A percentile compares a stretch with the other conserved stretches of the same genome.
Conservation (phyloP, 2,329 filamentous ascomycete genomes). For the Fonsecaea erecta region DNA sequence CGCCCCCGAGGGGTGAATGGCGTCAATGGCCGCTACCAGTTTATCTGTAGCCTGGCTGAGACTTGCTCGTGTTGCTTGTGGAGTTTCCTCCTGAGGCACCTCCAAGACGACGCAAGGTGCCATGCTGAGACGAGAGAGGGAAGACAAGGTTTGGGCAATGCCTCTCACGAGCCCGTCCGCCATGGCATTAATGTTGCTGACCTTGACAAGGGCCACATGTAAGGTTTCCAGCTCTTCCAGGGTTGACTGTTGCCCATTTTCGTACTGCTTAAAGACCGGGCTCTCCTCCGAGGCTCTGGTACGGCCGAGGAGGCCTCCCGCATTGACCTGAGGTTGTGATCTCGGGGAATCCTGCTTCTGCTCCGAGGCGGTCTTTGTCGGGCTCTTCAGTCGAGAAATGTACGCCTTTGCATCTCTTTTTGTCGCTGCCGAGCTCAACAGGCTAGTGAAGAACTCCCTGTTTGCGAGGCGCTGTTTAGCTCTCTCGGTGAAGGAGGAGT, state of each 20-base stretch:
- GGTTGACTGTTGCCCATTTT: slow-evolving; percentile 44
- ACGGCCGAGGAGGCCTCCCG: slow-evolving; percentile 65
- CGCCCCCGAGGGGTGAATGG: slow-evolving; percentile 69
- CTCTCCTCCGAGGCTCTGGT: slow-evolving; percentile 62
- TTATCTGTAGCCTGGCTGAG: slow-evolving; percentile 70
- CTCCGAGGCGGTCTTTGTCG: slow-evolving; percentile 35
- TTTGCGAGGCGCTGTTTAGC: slow-evolving; percentile 53
- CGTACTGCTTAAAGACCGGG: slow-evolving; percentile 64
- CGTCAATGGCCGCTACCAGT: slow-evolving; percentile 74
- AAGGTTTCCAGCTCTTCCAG: slow-evolving; percentile 54
- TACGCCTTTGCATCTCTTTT: slow-evolving; percentile 93
- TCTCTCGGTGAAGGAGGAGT: slow-evolving; percentile 41
- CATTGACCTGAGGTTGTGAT: slow-evolving; percentile 43
- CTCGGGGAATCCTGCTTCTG: slow-evolving; percentile 33
- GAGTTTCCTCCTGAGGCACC: slow-evolving; percentile 39
- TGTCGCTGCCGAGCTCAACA: slow-evolving; percentile 86
- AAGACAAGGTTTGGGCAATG: slow-evolving; percentile 80
- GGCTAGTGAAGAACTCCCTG: slow-evolving; percentile 82
- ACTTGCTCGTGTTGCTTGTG: slow-evolving; percentile 49
- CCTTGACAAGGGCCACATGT: slow-evolving; percentile 84
- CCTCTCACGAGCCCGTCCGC: slow-evolving; percentile 72
- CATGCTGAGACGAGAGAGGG: slow-evolving; percentile 81
- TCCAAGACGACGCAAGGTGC: slow-evolving; percentile 83
- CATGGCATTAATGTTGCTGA: slow-evolving; percentile 73
- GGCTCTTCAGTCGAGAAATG: slow-evolving; percentile 76